phyloP scores from a whole-genome alignment of 768 basidiomycete species.

The Arthromyces matolae region DNA sequence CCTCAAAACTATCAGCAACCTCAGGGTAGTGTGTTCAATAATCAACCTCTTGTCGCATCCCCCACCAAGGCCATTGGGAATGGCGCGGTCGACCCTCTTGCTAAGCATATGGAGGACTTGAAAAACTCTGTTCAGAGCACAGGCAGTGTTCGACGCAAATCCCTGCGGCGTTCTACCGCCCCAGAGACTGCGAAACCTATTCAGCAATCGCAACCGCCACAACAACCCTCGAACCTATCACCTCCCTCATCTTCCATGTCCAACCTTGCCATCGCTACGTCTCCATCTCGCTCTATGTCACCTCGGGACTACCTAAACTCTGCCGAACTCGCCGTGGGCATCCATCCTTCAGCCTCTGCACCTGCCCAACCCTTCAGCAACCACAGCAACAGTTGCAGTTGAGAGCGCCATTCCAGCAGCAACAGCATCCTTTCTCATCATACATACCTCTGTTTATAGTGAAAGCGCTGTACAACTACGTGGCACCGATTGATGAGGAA shows the following conservation, averaged over 20 bases:
- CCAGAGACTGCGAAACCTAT: slow-evolving; percentile 9
- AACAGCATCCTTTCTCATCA: slow-evolving; percentile 14
- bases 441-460: slow-evolving; percentile 42
- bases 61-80: slow-evolving; percentile 26
- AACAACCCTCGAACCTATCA: slow-evolving; percentile 35
- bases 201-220: slow-evolving; percentile 22
- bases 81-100: slow-evolving; percentile 55
- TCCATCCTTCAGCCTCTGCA: slow-evolving; percentile 54
- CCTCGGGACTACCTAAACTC: slow-evolving; percentile 67
- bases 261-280: slow-evolving; percentile 15
- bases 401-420: slow-evolving; percentile 29
- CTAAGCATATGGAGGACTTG: slow-evolving; percentile 62
- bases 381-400: slow-evolving; percentile 25
- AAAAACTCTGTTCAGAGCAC: slow-evolving; percentile 42
- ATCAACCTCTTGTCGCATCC: slow-evolving; percentile 19
- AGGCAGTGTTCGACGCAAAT: slow-evolving; percentile 46
- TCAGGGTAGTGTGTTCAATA: slow-evolving; percentile 28
- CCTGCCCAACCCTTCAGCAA: slow-evolving; percentile 35
- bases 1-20: no score
- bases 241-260: slow-evolving; percentile 26
- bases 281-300: slow-evolving; percentile 32
- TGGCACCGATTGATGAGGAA: slow-evolving; percentile 83
- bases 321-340: slow-evolving; percentile 76
- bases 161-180: slow-evolving; percentile 25
- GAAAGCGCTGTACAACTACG: slow-evolving; percentile 87